Evolutionary conservation across 164 flowering plant species (phyloP).

Genomic region (Akebia trifoliata): DNA sequence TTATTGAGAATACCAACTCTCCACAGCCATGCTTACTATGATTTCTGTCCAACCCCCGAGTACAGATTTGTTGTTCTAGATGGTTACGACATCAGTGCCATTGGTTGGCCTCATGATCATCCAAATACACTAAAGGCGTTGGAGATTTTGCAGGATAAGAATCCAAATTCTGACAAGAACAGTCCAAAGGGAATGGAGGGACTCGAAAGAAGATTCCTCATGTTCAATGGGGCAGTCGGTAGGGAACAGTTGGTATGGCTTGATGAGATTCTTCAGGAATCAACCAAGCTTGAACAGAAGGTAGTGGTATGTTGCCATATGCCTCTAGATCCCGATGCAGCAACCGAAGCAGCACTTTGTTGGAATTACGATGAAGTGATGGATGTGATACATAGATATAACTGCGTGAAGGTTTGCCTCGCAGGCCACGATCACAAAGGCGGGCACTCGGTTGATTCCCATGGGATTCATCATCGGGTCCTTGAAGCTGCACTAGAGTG

Average conservation of each 20-base stretch:
- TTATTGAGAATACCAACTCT: constrained; percentile 50
- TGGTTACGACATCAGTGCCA: constrained; percentile 86
- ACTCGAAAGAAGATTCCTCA: constrained; percentile 69
- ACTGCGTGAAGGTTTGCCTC: constrained; percentile 79
- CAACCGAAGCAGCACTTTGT: constrained; percentile 54
- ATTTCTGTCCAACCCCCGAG: constrained; percentile 71
- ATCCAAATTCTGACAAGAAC: constrained; percentile 78
- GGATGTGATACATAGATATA: constrained; percentile 61
- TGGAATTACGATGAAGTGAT: constrained; percentile 95
- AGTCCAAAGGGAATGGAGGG: constrained; percentile 65
- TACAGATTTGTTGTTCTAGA: constrained; percentile 84
- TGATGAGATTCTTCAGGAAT: constrained; percentile 53
- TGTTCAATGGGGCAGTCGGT: constrained; percentile 90
- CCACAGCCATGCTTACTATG: constrained; percentile 61
- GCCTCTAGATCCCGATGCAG: constrained; percentile 68
- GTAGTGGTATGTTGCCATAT: constrained; percentile 88
- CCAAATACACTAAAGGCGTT: constrained; percentile 56
- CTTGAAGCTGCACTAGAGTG: constrained; percentile 95
- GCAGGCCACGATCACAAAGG: constrained; percentile 93
- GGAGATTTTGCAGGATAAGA: constrained; percentile 52
- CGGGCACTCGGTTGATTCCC: constrained; percentile 67
- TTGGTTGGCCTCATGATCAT: constrained; percentile 86
- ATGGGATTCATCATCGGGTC: constrained; percentile 78
- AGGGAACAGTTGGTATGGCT: constrained; percentile 74
- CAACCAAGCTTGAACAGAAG: constrained; percentile 51